Percentiles rank a stretch among this genome's conserved stretches.
phyloP scores from a whole-genome alignment of 208 protist species.

The Endotrypanum monterogeii region DNA sequence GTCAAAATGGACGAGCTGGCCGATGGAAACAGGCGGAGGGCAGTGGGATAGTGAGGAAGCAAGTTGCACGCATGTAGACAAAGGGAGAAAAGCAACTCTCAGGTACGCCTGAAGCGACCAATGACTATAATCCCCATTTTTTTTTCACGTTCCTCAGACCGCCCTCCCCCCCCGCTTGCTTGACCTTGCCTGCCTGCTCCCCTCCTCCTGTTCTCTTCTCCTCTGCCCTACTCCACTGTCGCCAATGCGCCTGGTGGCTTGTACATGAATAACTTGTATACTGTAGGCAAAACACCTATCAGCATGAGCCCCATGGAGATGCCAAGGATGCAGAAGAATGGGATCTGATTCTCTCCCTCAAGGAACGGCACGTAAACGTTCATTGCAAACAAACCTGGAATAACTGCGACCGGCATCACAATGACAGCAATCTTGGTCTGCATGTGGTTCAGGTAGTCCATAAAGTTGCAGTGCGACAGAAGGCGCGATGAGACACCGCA shows the following conservation, averaged over 20 bases:
- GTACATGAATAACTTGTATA: constrained; percentile 58
- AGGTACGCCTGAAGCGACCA: background rate
- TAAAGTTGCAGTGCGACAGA: constrained; percentile 77
- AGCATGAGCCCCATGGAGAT: constrained; percentile 54
- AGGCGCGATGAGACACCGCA: constrained; percentile 78
- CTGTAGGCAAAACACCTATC: constrained; percentile 38
- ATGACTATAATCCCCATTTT: background rate
- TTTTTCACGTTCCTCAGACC: background rate
- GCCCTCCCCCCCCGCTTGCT: background rate
- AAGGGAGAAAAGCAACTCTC: constrained; percentile 2
- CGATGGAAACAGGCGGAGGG: no score
- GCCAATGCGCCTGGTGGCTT: constrained; percentile 64
- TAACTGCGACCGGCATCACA: constrained; percentile 74
- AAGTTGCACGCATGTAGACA: no score
- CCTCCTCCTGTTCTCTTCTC: background rate
- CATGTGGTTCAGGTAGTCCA: constrained; percentile 86
- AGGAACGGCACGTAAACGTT: constrained; percentile 75
- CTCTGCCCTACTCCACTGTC: constrained; percentile 31
- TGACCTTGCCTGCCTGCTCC: background rate
- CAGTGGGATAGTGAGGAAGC: no score
- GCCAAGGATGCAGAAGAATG: constrained; percentile 52
- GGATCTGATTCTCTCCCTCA: constrained; percentile 30
- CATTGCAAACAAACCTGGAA: constrained; percentile 72
- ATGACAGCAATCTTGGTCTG: constrained; percentile 75
- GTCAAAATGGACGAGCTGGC: no score